phyloP scores from a whole-genome alignment of 2,329 filamentous ascomycete genomes.

The Chaetomium strumarium region DNA sequence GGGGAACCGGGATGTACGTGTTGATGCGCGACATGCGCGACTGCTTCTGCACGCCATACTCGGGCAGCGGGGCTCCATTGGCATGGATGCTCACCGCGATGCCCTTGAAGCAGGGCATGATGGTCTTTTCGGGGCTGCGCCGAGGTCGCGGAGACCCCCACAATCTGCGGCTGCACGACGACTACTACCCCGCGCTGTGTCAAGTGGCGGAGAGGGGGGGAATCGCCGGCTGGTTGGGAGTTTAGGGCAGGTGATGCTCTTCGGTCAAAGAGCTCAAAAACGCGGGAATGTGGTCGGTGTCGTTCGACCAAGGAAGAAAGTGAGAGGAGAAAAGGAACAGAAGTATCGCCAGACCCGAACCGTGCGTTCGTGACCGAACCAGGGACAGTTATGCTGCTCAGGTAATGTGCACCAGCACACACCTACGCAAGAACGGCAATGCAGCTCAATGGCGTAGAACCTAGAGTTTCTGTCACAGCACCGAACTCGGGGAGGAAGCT shows the following conservation, averaged over 20 bases:
- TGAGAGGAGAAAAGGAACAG: neutral
- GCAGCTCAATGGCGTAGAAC: too few relatives aligned
- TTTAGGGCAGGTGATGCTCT: neutral
- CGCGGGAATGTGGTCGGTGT: neutral
- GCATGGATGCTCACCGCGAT: constrained; percentile 96
- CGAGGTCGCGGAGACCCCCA: constrained; percentile 6
- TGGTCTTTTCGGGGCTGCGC: constrained; percentile 26
- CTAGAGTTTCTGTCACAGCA: too few relatives aligned
- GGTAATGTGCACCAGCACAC: too few relatives aligned
- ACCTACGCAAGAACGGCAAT: too few relatives aligned
- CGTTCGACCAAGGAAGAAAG: neutral
- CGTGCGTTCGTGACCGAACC: neutral
- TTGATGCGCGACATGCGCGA: constrained; percentile 88
- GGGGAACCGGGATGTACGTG: constrained; percentile 92
- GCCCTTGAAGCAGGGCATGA: constrained; percentile 96
- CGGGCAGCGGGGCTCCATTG: constrained; percentile 72
- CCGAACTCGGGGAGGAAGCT: neutral
- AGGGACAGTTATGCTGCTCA: too few relatives aligned
- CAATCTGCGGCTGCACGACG: constrained; percentile 5
- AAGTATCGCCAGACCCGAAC: neutral
- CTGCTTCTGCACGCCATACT: constrained; percentile 93
- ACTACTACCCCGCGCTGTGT: constrained; percentile 15
- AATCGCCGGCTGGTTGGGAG: too few relatives aligned
- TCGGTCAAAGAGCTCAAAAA: neutral
- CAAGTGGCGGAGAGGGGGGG: constrained; percentile 2